Conservation (phyloP, 306 rosid species). For the Morella rubra region DNA sequence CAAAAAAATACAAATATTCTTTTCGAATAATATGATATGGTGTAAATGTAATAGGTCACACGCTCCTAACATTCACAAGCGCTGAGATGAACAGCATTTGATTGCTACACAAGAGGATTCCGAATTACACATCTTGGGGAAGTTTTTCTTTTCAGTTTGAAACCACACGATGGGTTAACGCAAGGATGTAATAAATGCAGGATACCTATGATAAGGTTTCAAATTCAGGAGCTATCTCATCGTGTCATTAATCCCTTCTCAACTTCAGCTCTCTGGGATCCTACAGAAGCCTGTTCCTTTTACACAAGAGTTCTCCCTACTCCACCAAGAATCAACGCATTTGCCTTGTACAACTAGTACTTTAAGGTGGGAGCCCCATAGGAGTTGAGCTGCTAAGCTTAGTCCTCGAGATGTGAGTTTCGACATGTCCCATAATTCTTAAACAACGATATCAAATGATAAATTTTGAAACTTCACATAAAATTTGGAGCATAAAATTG, state of each 20-base stretch:
- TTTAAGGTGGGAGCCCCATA: too few relatives aligned
- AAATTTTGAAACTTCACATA: too few relatives aligned
- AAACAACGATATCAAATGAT: too few relatives aligned
- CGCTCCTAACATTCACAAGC: background rate
- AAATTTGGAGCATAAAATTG: too few relatives aligned
- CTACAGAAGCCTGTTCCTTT: too few relatives aligned
- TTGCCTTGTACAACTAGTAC: too few relatives aligned
- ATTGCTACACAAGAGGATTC: conserved; percentile 14
- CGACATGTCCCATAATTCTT: too few relatives aligned
- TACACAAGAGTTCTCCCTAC: too few relatives aligned
- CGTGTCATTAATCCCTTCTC: background rate
- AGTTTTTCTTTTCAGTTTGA: conserved; percentile 9
- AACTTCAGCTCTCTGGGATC: background rate
- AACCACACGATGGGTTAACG: background rate
- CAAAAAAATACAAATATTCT: conserved; percentile 21
- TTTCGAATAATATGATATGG: background rate
- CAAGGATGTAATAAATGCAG: background rate
- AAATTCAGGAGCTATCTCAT: background rate
- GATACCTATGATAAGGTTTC: background rate
- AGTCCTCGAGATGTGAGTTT: too few relatives aligned
- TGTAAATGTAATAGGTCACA: background rate
- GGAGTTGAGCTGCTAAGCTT: too few relatives aligned
- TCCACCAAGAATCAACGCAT: too few relatives aligned
- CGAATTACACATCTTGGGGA: conserved; percentile 6
- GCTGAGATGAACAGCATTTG: background rate